phyloP scores from a whole-genome alignment of 441 rosid species.

The Melastoma candidum region DNA sequence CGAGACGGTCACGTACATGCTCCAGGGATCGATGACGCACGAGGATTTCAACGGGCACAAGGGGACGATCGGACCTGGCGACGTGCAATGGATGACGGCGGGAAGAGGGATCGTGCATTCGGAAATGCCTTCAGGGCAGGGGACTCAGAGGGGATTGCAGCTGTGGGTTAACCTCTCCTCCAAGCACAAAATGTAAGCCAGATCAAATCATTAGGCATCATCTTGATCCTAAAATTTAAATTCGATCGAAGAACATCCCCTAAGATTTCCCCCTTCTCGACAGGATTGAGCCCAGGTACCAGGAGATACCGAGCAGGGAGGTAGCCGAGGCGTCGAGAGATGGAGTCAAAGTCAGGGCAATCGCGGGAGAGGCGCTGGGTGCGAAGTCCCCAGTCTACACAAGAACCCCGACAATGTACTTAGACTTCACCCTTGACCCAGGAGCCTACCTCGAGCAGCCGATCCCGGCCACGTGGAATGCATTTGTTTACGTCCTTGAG shows the following conservation, averaged over 20 bases:
- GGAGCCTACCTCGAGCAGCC: slow-evolving; percentile 56
- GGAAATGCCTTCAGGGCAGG: slow-evolving; percentile 74
- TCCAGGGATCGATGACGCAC: slow-evolving; percentile 73
- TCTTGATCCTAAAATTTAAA: slow-evolving; percentile 9
- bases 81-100: slow-evolving; percentile 92
- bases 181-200: slow-evolving; percentile 60
- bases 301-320: slow-evolving; percentile 59
- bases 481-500: slow-evolving; percentile 65
- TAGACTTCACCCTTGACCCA: slow-evolving; percentile 65
- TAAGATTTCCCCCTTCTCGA: background rate
- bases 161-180: slow-evolving; percentile 88
- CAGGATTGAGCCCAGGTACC: slow-evolving; percentile 81
- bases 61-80: slow-evolving; percentile 67
- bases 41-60: slow-evolving; percentile 89
- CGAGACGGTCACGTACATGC: slow-evolving; percentile 92
- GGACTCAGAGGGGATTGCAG: slow-evolving; percentile 74
- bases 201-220: background rate
- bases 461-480: slow-evolving; percentile 55
- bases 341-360: slow-evolving; percentile 59
- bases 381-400: slow-evolving; percentile 58
- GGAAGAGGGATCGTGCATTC: slow-evolving; percentile 95
- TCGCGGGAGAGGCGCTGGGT: slow-evolving; percentile 85
- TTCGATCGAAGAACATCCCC: background rate
- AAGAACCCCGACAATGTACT: slow-evolving; percentile 78
- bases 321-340: slow-evolving; percentile 48